Evolutionary conservation across 202 grass and related monocot species (phyloP), one percentile per base, ranked within the genome.

Genomic region (Panicum virgatum): DNA sequence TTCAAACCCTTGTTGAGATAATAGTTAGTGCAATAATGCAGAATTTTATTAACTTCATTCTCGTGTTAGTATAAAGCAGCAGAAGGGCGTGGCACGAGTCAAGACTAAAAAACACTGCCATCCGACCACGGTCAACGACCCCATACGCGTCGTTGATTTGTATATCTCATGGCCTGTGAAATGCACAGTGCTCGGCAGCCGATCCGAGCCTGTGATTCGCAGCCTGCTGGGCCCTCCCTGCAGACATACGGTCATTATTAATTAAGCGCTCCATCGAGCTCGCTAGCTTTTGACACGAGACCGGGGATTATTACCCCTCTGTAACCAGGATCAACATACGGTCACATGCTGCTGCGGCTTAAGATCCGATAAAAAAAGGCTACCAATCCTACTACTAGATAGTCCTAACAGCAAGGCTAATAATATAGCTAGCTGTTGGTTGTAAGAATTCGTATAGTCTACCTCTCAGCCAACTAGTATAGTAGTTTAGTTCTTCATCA

Each of bases 311-410:
- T n/a, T 71, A 75, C 1, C 0, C 0, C 4, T 40, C 38, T 68
- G 62, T 26, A 68, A 83, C 59, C 45, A 50, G 20, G 66, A 83
- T 83, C 61, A 56, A 25, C 46, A 68, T 57, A 68, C 63, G 62
- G 62, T 43, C 15, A 29, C 60, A 3, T 26, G 3, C 15, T 42
- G 9, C 38, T 81, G 47, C 36, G 12, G 3, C 59, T 29, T 7
- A 67, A 67, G 81, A 67, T 76, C 81, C 19, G 48, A 48, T 68
- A 5, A 50, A 34, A 54, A 29, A 51, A 7, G 45, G 3, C 19
- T 62, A 47, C 9, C 0, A 10, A 4, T 42, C 6, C 50, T 13
- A 27, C 57, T n/a, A n/a, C n/a, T n/a, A n/a, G n/a, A n/a, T n/a
- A n/a, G n/a, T n/a, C n/a, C n/a, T n/a, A n/a, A n/a, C n/a, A n/a